Base-by-base conservation (phyloP, 345 rosid genomes). In the Euphorbia pulcherrima region DNA sequence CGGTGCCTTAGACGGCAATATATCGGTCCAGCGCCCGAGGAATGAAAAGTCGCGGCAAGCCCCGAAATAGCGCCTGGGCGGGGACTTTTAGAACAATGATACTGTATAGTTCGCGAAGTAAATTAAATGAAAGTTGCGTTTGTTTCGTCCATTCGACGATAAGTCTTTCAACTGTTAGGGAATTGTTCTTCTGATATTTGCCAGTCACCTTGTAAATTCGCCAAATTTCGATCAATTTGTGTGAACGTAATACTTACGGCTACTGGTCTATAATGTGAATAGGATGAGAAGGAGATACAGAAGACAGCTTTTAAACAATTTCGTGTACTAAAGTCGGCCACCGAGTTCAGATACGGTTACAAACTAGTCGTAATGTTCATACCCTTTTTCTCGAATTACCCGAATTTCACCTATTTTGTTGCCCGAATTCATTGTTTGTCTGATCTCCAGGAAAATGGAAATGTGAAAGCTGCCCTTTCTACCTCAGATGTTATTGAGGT, bases 261-360 rank as follows among this genome's bases (percentile, higher is more conserved):
- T 74, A 66, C 28, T 53, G 26, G 23, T 12, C 20, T 58, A 8
- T 40, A 8, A 65, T 66, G 65, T 27, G 16, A 70, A 68, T 69
- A 93, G 98, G 99, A 93, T 52, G 97, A 89, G 87, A 89, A 87
- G 85, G 91, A 87, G 77, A 90, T 89, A 72, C 92, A 89, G 68
- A 89, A 86, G 85, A 87, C 94, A 6, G 98, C 97, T 41, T 68
- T 86, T 47, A 89, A 82, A 78, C 97, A 90, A 77, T 76, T 78
- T 73, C 96, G 94, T 46, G 84, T 80, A 14, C 73, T 93, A 75
- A 87, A 82, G 44, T 61, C 84, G 1, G 86, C 97, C 23, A 80
- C 88, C 2, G 91, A 90, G 60, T 93, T 93, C 84, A 85, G 90
- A 90, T 90, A 87, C 71, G 98, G 98, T 76, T 90, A 93, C 90